Percentiles rank a stretch among this genome's conserved stretches.
These are phyloP conservation scores for Lepidium aucheri DNA, from an alignment of 345 rosid genomes.

Conservation along the genomic window DNA sequence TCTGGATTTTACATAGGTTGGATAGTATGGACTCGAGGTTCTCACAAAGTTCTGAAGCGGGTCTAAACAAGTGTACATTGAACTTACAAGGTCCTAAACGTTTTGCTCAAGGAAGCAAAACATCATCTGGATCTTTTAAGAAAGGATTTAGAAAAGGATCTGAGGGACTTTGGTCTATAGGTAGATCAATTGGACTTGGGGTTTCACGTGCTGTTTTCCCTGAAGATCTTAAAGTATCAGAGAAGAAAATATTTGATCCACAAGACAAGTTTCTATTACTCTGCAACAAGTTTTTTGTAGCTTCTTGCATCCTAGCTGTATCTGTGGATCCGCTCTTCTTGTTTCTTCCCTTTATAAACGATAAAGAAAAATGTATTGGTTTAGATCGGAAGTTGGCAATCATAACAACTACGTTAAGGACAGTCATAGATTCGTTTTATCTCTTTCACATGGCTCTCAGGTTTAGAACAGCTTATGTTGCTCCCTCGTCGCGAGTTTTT, in stretches of 20 bases:
- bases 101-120: constrained; percentile 39
- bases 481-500: constrained; percentile 94
- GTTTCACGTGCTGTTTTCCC: constrained; percentile 93
- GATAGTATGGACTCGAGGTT: constrained; percentile 85
- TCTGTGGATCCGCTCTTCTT: constrained; percentile 90
- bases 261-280: constrained; percentile 80
- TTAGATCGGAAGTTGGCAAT: constrained; percentile 72
- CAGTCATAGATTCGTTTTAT: constrained; percentile 72
- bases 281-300: constrained; percentile 69
- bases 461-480: constrained; percentile 95
- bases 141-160: constrained; percentile 81
- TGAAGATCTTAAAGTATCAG: constrained; percentile 87
- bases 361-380: constrained; percentile 45
- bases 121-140: constrained; percentile 74
- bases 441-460: constrained; percentile 82
- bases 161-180: constrained; percentile 93
- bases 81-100: constrained; percentile 56
- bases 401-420: constrained; percentile 65
- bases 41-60: constrained; percentile 59
- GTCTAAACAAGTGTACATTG: constrained; percentile 63
- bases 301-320: constrained; percentile 77
- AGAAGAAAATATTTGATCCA: constrained; percentile 89
- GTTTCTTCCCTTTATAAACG: constrained; percentile 73
- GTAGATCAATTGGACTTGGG: constrained; percentile 83
- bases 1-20: constrained; percentile 40